Evolutionary conservation across 2,329 filamentous ascomycete species (phyloP).

Genomic region (Tolypocladium capitatum): DNA sequence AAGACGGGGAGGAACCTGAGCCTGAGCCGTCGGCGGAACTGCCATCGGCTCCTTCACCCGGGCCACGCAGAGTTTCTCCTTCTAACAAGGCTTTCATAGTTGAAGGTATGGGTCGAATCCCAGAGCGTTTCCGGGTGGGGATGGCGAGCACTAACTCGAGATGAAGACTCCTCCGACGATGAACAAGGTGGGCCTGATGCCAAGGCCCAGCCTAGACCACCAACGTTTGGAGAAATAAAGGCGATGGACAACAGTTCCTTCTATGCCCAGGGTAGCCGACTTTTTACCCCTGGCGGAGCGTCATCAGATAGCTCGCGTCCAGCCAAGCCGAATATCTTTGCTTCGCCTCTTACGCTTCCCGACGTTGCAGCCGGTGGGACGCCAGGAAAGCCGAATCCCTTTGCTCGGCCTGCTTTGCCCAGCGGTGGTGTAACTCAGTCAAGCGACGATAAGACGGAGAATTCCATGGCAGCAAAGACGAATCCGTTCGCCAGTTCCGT

Average conservation of each 20-base stretch:
- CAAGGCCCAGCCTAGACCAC: not conserved
- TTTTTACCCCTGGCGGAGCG: not conserved
- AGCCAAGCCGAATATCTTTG: conserved; percentile 5
- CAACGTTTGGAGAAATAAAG: not conserved
- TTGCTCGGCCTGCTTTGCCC: not conserved
- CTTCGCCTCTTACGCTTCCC: not conserved
- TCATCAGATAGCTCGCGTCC: not conserved
- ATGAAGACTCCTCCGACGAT: not conserved
- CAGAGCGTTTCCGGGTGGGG: not conserved
- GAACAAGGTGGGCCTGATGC: not conserved
- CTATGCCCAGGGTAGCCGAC: not conserved
- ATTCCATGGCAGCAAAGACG: not conserved
- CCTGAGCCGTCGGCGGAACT: not conserved
- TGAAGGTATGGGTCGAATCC: not conserved
- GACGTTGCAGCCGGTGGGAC: not conserved
- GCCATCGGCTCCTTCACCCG: not conserved
- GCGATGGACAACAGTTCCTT: not conserved
- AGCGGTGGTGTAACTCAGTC: not conserved
- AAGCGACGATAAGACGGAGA: not conserved
- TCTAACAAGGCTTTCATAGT: not conserved
- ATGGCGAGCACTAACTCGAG: not conserved
- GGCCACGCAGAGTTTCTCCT: not conserved
- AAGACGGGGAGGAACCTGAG: conserved; percentile 3
- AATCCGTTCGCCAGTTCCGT: conserved; percentile 1
- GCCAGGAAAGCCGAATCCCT: conserved; percentile 2